phyloP scores from a whole-genome alignment of 1,284 basidiomycete genomes.

The Omphalotus olearius region DNA sequence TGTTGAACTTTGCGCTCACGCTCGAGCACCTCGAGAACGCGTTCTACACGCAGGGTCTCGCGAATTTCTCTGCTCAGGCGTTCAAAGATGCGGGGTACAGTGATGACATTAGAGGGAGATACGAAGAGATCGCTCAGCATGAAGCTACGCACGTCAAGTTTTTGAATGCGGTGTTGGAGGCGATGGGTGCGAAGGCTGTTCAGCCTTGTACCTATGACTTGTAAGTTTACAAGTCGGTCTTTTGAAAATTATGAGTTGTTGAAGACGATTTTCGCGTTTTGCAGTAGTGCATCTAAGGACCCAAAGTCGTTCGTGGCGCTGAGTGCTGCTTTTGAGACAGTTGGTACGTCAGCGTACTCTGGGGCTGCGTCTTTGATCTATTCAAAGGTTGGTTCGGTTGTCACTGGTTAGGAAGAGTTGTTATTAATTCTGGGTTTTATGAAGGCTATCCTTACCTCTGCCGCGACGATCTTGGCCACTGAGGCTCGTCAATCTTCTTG shows the following conservation, averaged over 20 bases:
- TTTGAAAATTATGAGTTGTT: no score
- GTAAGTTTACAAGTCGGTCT: not conserved
- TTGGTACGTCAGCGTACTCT: conserved; percentile 50
- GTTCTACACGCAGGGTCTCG: conserved; percentile 34
- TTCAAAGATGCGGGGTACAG: conserved; percentile 43
- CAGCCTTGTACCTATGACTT: conserved; percentile 10
- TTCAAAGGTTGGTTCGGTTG: conserved; percentile 23
- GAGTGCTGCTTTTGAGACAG: conserved; percentile 53
- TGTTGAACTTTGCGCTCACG: conserved; percentile 47
- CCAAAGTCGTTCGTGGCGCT: conserved; percentile 47
- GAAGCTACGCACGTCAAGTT: conserved; percentile 38
- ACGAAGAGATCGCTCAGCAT: conserved; percentile 43
- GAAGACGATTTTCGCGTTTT: not conserved
- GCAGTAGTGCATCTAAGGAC: conserved; percentile 42
- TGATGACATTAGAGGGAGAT: conserved; percentile 37
- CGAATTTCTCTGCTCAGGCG: conserved; percentile 32
- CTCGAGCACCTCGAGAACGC: conserved; percentile 54
- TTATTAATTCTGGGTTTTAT: not conserved
- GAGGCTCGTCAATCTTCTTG: conserved; percentile 47
- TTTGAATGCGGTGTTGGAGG: conserved; percentile 18
- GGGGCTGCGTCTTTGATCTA: conserved; percentile 46
- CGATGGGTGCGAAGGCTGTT: conserved; percentile 14
- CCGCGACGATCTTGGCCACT: conserved; percentile 37
- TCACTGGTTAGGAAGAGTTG: not conserved
- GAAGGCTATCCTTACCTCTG: conserved; percentile 32